Evolutionary conservation across 495 filamentous ascomycete genomes (phyloP), one percentile per base, ranked within the genome.

Genomic region (Talaromyces borbonicus): DNA sequence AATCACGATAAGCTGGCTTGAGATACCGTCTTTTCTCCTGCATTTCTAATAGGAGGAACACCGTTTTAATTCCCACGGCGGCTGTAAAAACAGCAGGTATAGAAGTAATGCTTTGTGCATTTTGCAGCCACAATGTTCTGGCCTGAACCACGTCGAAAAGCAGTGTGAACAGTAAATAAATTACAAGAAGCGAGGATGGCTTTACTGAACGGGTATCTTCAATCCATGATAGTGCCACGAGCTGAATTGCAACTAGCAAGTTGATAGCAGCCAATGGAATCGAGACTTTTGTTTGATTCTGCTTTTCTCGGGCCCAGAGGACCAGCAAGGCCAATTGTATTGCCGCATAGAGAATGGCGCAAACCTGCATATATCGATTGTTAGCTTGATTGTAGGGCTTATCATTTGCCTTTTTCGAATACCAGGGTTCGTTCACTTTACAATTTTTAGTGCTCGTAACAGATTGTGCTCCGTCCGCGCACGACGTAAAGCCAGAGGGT

Each of bases 41-140:
- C 0, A 67, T 59, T 46, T 80, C 76, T 4, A 74, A 47, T 5
- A 69, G 3, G 1, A 74, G 42, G 0, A 74, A 22, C 2, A 66
- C 14, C 5, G 52, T 45, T 46, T 77, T 78, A 29, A 73, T 12
- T 4, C 50, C 60, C 0, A 71, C 35, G 5, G 54, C 47, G 18
- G 59, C 55, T 0, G 65, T 72, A 45, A 68, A 73, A 2, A 76
- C 44, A 8, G 42, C 44, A 7, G 60, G 43, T 16, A 57, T 43
- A 15, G 55, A 53, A 15, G 56, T 49, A 24, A 20, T 36, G 15
- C 41, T 19, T 15, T 48, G 37, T 29, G 11, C 11, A 29, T 11
- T 11, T 2, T n/a, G 24, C 12, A 49, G 24, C 60, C 66, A 79
- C 20, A 73, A 52, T 8, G 71, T 79, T 14, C 77, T 56, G 2